Conservation (phyloP, 805 yeast genomes). For the Metschnikowia henanensis region DNA sequence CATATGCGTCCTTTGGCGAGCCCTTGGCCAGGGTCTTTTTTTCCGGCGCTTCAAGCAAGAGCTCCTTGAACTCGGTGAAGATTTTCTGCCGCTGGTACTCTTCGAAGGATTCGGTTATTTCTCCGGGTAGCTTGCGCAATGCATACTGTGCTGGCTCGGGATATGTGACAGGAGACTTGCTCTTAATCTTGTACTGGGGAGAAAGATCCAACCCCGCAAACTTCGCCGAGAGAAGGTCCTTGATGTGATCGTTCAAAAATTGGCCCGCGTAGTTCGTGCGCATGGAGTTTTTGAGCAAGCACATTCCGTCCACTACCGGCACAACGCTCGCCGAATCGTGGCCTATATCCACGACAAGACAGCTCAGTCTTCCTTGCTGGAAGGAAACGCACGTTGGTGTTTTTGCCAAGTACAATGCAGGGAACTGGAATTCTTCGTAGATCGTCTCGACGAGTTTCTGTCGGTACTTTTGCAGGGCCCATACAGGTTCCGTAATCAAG, state of each 20-base stretch:
- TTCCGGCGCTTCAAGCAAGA: constrained; percentile 57
- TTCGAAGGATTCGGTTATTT: constrained; percentile 50
- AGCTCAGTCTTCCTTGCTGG: constrained; percentile 85
- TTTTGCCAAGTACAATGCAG: constrained; percentile 80
- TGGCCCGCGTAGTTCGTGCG: constrained; percentile 76
- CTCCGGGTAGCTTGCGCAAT: constrained; percentile 24
- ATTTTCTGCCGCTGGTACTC: constrained; percentile 56
- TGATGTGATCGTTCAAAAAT: constrained; percentile 56
- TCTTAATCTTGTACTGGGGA: constrained; percentile 47
- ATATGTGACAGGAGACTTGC: constrained; percentile 39
- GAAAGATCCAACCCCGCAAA: constrained; percentile 30
- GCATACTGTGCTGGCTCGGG: constrained; percentile 30
- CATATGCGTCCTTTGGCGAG: constrained; percentile 27
- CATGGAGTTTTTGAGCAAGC: constrained; percentile 65
- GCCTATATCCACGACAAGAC: constrained; percentile 84
- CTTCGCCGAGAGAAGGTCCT: constrained; percentile 36
- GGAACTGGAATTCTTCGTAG: constrained; percentile 67
- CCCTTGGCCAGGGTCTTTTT: constrained; percentile 23
- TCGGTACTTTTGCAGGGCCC: constrained; percentile 73
- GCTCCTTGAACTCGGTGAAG: constrained; percentile 75
- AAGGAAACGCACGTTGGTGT: constrained; percentile 88
- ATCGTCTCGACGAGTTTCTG: constrained; percentile 68
- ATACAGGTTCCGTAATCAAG: constrained; percentile 81
- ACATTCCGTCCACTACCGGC: constrained; percentile 82
- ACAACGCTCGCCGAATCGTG: constrained; percentile 76